Evolutionary conservation across 1,284 basidiomycete species (phyloP), one percentile per base, ranked within the genome.

Genomic region (Puccinia coronata): DNA sequence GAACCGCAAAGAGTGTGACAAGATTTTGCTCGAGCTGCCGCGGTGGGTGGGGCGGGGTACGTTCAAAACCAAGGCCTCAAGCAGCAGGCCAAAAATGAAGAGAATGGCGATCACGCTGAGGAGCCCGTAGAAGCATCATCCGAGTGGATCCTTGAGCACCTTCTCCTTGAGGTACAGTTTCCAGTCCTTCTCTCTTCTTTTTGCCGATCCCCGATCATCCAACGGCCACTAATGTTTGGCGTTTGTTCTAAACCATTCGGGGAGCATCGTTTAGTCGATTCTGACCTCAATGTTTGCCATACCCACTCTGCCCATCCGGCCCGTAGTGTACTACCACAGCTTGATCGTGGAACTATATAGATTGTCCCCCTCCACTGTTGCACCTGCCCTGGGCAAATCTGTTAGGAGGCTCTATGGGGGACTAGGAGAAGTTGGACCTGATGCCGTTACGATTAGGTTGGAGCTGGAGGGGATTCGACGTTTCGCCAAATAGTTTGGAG

Each of bases 331-430:
- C 87, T 95, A 98, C 86, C 91, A 92, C 81, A 89, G 92, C 1
- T 88, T 99, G 72, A 92, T 99, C 82, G 93, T 94, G 23, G 97
- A 99, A 86, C 88, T 99, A 6, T 98, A 95, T 87, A 95, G 96
- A 85, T 88, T 96, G 12, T 93, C 93, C 1, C 95, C 96, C 0
- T 89, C 90, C 25, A 97, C 94, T 0, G 92, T 97, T 59, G 97
- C 97, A 4, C 97, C 96, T 0, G 95, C 96, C 0, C 93, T 99
- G 16, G 97, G 97, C 75, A 94, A 97, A 86, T 94, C 93, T 2
- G 95, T 98, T 83, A 90, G 97, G 73, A 92, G 92, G 84, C 86
- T 98, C 20, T 99, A 97, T 85, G 87, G 86, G 18, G 86, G 89
- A 18, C 88, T 96, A n/a, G 88, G 87, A 9, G 69, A 80, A 70